Evolutionary conservation across 73 alveolate species (phyloP), one percentile per base, ranked within the genome.

Genomic region (Paramecium sexaurelia): DNA sequence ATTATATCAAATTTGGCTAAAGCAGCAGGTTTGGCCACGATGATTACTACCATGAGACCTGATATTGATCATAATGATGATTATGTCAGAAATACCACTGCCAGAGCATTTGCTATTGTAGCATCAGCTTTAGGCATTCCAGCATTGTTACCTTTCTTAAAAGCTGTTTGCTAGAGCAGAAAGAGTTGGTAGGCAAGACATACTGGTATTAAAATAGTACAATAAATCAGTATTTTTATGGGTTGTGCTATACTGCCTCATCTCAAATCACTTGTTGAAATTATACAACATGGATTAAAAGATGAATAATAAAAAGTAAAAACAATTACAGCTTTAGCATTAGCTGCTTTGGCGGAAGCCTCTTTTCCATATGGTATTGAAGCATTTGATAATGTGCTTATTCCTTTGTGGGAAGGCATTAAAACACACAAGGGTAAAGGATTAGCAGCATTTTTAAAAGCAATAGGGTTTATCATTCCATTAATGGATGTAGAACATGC

Each of bases 331-430:
- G 99, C 99, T 13, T 93, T 99, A 75, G 99, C 99, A 8, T 91
- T 99, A 41, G 98, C 99, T 8, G 99, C 99, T 22, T 89, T 99
- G 61, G 99, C 99, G n/a, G 99, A 99, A 92, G 99, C 99, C 13
- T 93, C 99, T 27, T 95, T 95, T 93, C 99, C 99, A 41, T 99
- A 98, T 92, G 99, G 99, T 86, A 98, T 99, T 40, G 99, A 99
- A 93, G 99, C 99, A 87, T 99, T 98, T 93, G 99, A 98, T 45
- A 91, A 96, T 43, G 99, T 98, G 51, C 94, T 99, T 68, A 97
- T 95, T 66, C 99, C 99, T 43, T 95, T 99, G 40, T 98, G 99
- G 99, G 99, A 99, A 86, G 99, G 99, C 67, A 98, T 99, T 37
- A 94, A 97, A 55, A 93, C 94, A 40, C 98, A 98, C 91, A 96